Conservation (phyloP, 2,329 filamentous ascomycete species). For the Colletotrichum musae region DNA sequence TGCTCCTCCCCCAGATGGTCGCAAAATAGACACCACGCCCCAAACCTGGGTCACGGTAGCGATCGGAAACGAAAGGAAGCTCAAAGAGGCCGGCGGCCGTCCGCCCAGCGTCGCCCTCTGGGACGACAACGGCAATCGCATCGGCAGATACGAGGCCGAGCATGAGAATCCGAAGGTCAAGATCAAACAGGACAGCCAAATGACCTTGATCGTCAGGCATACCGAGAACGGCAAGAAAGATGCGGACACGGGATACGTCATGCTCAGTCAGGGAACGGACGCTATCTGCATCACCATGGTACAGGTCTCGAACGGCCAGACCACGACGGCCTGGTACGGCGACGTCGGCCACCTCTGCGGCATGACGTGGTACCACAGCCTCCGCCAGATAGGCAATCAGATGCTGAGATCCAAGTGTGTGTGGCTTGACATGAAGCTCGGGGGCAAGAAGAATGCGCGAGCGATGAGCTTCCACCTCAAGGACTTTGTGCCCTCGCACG, state of each 20-base stretch:
- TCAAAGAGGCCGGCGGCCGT: slow-evolving; percentile 23
- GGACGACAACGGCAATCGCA: slow-evolving; percentile 40
- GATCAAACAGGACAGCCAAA: slow-evolving; percentile 23
- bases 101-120: slow-evolving; percentile 41
- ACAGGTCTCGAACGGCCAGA: slow-evolving; percentile 39
- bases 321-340: slow-evolving; percentile 40
- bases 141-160: slow-evolving; percentile 39
- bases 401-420: slow-evolving; percentile 19
- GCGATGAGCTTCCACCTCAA: slow-evolving; percentile 44
- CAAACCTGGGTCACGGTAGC: slow-evolving; percentile 21
- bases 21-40: neutral
- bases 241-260: slow-evolving; percentile 38
- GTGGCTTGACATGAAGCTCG: slow-evolving; percentile 18
- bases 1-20: neutral
- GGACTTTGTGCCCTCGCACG: slow-evolving; percentile 39
- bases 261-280: slow-evolving; percentile 44
- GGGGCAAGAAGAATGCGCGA: slow-evolving; percentile 35
- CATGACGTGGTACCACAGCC: slow-evolving; percentile 44
- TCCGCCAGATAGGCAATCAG: slow-evolving; percentile 39
- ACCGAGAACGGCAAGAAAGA: slow-evolving; percentile 29
- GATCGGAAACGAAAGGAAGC: neutral
- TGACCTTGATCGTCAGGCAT: slow-evolving; percentile 31
- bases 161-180: neutral
- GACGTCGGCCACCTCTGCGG: slow-evolving; percentile 44
- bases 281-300: slow-evolving; percentile 44